Base-by-base conservation (phyloP, 345 rosid species). In the Sonneratia alba region DNA sequence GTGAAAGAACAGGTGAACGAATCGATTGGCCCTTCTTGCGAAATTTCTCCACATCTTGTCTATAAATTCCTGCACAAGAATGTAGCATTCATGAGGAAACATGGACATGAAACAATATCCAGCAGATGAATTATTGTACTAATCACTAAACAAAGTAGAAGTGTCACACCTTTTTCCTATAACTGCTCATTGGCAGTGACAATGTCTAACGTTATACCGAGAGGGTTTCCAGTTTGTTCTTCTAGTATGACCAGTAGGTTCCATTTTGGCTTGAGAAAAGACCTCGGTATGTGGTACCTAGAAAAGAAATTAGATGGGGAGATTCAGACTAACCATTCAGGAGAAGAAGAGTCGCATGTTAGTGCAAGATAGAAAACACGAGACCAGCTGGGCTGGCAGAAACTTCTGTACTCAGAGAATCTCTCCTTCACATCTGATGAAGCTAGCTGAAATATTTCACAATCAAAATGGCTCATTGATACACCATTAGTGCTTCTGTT, bases 281-380 rank as follows among this genome's bases (percentile, higher is more conserved):
- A 77, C 62, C 80, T 81, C 66, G 92, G 92, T 40, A 86, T 36
- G 59, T 86, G 75, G 78, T 83, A 84, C 88, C 90, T 87, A 49
- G 57, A 57, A 21, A 19, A 19, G 15, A 70, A 24, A 27, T 27
- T 27, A 3, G 34, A 61, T 61, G 36, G 9, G 22, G 65, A 61
- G 36, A 19, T 2, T 27, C 34, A 27, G 4, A 27, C 24, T 24
- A 13, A 27, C 65, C 15, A 10, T 61, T 27, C 36, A 3, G 61
- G 22, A 55, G 9, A 24, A 27, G 27, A 24, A 32, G 11, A 61
- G 65, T 19, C 56, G 7, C 51, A 53, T 53, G n/a, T 3, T 5
- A 22, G 18, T 21, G n/a, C 3, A 55, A 55, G 59, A 16, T 22
- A 21, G 59, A 4, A 55, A 13, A 55, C 7, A 55, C 8, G n/a